phyloP scores from a whole-genome alignment of 148 eudicot species.

The Bassia scoparia region DNA sequence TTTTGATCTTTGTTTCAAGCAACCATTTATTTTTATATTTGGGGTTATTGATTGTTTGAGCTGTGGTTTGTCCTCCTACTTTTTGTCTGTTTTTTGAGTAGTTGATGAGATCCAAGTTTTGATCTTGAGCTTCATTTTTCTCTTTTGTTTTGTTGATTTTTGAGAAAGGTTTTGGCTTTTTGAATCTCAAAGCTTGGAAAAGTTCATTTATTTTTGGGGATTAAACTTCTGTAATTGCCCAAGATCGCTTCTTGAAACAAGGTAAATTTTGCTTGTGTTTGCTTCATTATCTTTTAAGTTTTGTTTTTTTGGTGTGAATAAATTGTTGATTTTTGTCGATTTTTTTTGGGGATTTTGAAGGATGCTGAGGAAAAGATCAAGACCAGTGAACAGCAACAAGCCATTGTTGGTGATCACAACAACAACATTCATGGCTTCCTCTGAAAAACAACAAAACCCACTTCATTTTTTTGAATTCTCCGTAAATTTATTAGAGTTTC shows the following conservation, averaged over 20 bases:
- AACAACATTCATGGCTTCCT: conserved; percentile 35
- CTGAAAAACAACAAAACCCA: conserved; percentile 44
- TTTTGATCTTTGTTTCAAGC: conserved; percentile 19
- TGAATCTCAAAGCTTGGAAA: neutral
- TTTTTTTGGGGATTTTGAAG: neutral
- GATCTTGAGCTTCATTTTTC: conserved; percentile 11
- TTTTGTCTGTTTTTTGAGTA: conserved; percentile 13
- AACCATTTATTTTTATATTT: neutral
- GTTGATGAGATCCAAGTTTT: conserved; percentile 30
- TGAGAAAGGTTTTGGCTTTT: conserved; percentile 6
- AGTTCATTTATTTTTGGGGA: neutral
- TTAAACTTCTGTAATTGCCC: conserved; percentile 5
- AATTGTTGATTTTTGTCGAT: neutral
- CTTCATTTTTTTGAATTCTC: conserved; percentile 55
- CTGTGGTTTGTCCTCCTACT: neutral
- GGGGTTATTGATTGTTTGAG: neutral
- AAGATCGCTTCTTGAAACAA: conserved; percentile 28
- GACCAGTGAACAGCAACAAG: conserved; percentile 50
- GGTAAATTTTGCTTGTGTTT: conserved; percentile 14
- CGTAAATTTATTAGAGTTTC: conserved; percentile 49
- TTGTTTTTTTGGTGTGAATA: neutral
- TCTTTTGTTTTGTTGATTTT: conserved; percentile 12
- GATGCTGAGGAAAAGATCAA: conserved; percentile 79
- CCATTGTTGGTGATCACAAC: conserved; percentile 42
- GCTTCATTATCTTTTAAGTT: neutral